phyloP scores from a whole-genome alignment of 345 rosid species.

The Melastoma malabathricum region DNA sequence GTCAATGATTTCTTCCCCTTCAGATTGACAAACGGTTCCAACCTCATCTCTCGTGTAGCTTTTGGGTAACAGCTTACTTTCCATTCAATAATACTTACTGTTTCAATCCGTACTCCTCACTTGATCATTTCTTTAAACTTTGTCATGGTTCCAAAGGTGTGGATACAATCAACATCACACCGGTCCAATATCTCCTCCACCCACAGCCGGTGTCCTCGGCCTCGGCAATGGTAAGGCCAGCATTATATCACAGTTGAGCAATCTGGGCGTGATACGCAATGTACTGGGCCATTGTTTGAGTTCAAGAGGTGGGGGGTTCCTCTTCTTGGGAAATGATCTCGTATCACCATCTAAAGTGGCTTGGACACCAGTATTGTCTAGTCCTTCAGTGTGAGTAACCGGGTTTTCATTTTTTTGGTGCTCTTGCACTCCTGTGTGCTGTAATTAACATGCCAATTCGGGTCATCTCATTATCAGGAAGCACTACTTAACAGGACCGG shows the following conservation, averaged over 20 bases:
- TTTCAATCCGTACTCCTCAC: no score
- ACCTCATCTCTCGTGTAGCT: constrained; percentile 24
- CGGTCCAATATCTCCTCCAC: constrained; percentile 38
- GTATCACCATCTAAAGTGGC: constrained; percentile 46
- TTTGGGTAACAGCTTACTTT: constrained; percentile 52
- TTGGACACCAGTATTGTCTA: constrained; percentile 46
- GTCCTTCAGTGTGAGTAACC: constrained; percentile 28
- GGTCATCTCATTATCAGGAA: constrained; percentile 31
- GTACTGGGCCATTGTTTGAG: constrained; percentile 79
- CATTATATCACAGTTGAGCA: constrained; percentile 47
- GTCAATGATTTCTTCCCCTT: constrained; percentile 47
- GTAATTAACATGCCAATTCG: not conserved
- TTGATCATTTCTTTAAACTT: no score
- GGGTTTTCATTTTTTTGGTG: not conserved
- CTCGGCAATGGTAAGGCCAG: constrained; percentile 65
- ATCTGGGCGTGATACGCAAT: constrained; percentile 31
- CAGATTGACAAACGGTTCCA: constrained; percentile 41
- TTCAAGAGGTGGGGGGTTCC: constrained; percentile 59
- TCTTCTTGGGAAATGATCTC: constrained; percentile 58
- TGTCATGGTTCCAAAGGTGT: constrained; percentile 31
- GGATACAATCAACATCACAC: constrained; percentile 56
- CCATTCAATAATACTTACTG: no score
- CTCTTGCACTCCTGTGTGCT: no score
- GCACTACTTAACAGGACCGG: constrained; percentile 51
- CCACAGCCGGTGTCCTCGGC: constrained; percentile 69